Conservation (phyloP, 441 rosid genomes). For the Jatropha podagrica region DNA sequence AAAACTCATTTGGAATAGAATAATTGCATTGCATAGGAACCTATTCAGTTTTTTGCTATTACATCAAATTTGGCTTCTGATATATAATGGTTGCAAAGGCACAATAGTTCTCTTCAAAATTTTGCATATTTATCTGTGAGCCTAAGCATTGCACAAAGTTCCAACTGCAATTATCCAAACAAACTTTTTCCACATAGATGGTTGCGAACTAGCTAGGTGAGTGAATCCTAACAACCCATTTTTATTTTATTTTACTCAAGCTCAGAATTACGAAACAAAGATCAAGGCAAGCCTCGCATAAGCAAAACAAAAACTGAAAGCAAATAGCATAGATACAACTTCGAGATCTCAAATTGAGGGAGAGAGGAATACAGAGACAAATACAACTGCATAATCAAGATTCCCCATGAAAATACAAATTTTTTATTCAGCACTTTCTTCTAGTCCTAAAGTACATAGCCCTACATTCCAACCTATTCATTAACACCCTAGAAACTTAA, state of each 20-base stretch:
- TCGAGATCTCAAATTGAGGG: background rate
- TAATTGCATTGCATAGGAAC: background rate
- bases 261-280: background rate
- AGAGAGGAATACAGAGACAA: background rate
- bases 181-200: background rate
- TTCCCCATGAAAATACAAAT: background rate
- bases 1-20: background rate
- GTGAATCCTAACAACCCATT: background rate
- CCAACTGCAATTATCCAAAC: background rate
- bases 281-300: background rate
- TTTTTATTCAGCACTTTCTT: background rate
- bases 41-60: background rate
- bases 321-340: background rate
- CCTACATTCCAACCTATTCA: background rate
- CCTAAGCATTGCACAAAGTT: background rate
- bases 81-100: background rate
- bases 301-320: background rate
- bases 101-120: background rate
- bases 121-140: background rate
- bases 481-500: background rate
- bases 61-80: background rate
- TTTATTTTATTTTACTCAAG: background rate
- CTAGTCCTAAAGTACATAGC: background rate
- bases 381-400: background rate
- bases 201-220: background rate